Evolutionary conservation across 2,329 filamentous ascomycete genomes (phyloP).

Genomic region (Epichloe scottii): DNA sequence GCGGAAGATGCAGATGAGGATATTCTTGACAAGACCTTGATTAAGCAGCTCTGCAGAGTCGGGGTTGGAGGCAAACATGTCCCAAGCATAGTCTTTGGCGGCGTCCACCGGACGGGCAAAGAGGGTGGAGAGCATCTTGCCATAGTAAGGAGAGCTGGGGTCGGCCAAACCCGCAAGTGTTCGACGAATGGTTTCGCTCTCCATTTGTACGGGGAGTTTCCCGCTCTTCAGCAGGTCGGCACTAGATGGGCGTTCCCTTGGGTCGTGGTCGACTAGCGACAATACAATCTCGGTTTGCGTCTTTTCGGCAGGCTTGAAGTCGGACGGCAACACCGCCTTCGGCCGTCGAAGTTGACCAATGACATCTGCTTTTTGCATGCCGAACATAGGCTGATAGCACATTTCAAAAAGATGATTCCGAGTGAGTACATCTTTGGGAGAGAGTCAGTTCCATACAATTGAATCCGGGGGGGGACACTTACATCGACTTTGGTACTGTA

Average conservation of each 20-base stretch:
- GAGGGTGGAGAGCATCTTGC: slow-evolving; percentile 76
- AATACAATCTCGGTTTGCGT: slow-evolving; percentile 68
- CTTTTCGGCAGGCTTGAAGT: slow-evolving; percentile 58
- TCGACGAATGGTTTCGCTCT: slow-evolving; percentile 79
- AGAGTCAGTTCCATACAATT: neutral
- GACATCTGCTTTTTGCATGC: slow-evolving; percentile 51
- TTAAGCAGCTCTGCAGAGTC: slow-evolving; percentile 52
- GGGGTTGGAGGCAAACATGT: slow-evolving; percentile 47
- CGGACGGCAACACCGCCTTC: slow-evolving; percentile 54
- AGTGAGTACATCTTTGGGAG: slow-evolving; percentile 75
- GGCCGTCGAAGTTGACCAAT: slow-evolving; percentile 57
- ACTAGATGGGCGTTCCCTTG: slow-evolving; percentile 71
- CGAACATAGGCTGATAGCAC: slow-evolving; percentile 60
- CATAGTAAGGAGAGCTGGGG: slow-evolving; percentile 74
- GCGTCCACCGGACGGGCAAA: slow-evolving; percentile 67
- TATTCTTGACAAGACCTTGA: slow-evolving; percentile 61
- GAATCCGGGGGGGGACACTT: slow-evolving; percentile 23
- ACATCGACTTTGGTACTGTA: slow-evolving; percentile 92
- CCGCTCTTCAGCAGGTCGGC: slow-evolving; percentile 72
- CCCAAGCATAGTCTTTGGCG: slow-evolving; percentile 71
- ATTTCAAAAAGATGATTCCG: slow-evolving; percentile 98
- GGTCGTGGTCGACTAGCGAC: slow-evolving; percentile 69
- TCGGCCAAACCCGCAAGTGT: slow-evolving; percentile 73
- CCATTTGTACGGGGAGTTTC: slow-evolving; percentile 80
- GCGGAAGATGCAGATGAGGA: slow-evolving; percentile 66